Evolutionary conservation across 352 stramenopile species (phyloP), one percentile per base, ranked within the genome.

Genomic region (Hyaloperonospora brassicae): DNA sequence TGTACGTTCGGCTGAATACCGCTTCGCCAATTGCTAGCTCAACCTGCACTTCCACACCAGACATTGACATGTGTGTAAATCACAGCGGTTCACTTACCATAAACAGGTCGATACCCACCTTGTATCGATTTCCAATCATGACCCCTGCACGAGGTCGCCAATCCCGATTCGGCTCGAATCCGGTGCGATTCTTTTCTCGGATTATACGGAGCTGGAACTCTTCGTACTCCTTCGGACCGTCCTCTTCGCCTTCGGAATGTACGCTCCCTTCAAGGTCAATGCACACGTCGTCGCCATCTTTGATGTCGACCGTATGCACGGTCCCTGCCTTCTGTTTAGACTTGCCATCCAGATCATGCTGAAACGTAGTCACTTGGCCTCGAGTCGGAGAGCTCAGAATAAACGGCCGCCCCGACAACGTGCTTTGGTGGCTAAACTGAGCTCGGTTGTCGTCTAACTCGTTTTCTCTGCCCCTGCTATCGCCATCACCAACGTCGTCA

Each of bases 1-100:
- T 90, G 70, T 89, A 93, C 22, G 82, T 89, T 30, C 77, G 72
- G 43, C 82, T 93, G 52, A 93, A 93, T 2, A 90, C 82, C 4
- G 82, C 82, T 66, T 93, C 82, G 27, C 82, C 82, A 58, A 92
- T 87, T 41, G 73, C 62, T 45, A 76, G 50, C 52, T 87, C 75
- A 21, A 92, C 66, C 75, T 91, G 58, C 21, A 62, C 4, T 34
- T 34, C 27, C 34, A 47, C 49, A 40, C n/a, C 9, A 44, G 17
- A 44, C 39, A 44, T 24, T 44, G 54, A 41, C 7, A 60, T 46
- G 11, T 42, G 49, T 40, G 2, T 11, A 25, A 21, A 23, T 12
- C 46, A 47, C 13, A 24, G 40, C 22, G 13, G 10, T 48, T 10
- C 43, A 23, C 13, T 27, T 24, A 53, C 11, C 43, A n/a, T 23